Percentiles rank a stretch among this genome's conserved stretches.
Evolutionary conservation across 75 land plant species (phyloP).

Genomic region (Selaginella tamariscina): DNA sequence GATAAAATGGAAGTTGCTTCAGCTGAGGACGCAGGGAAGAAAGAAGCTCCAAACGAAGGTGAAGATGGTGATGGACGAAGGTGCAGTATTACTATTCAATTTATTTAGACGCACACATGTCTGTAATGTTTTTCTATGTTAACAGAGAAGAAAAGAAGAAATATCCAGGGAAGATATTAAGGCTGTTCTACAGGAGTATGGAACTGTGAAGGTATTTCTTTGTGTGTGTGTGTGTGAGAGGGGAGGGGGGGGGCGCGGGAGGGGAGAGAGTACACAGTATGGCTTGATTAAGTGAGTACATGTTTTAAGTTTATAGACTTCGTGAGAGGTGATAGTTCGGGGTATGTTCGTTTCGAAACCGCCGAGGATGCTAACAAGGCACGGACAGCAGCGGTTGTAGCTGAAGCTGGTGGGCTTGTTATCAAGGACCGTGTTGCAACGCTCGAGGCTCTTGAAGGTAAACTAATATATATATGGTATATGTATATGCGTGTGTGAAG

Average conservation of each 20-base stretch:
- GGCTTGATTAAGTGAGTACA: not conserved
- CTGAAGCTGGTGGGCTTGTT: constrained; percentile 57
- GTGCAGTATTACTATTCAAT: too few species aligned
- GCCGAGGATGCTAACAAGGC: constrained; percentile 70
- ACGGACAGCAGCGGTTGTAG: constrained; percentile 64
- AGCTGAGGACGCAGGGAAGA: not conserved
- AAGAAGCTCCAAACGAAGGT: not conserved
- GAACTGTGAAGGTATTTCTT: constrained; percentile 79
- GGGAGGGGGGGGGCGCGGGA: too few species aligned
- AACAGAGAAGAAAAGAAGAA: not conserved
- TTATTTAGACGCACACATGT: too few species aligned
- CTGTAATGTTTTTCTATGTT: too few species aligned
- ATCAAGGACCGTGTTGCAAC: constrained; percentile 51
- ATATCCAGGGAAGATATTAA: constrained; percentile 75
- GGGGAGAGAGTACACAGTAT: too few species aligned
- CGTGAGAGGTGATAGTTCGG: constrained; percentile 54
- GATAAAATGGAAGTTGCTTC: constrained; percentile 8
- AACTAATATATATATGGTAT: not conserved
- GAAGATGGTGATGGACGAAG: constrained; percentile 9
- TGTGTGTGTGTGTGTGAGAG: too few species aligned
- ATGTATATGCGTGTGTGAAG: not conserved
- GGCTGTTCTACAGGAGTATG: constrained; percentile 46
- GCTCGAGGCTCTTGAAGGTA: constrained; percentile 83
- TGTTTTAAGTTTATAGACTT: constrained; percentile 66
- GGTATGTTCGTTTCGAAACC: constrained; percentile 69